Conservation (phyloP, 306 rosid genomes). For the Fragaria nilgerrensis region DNA sequence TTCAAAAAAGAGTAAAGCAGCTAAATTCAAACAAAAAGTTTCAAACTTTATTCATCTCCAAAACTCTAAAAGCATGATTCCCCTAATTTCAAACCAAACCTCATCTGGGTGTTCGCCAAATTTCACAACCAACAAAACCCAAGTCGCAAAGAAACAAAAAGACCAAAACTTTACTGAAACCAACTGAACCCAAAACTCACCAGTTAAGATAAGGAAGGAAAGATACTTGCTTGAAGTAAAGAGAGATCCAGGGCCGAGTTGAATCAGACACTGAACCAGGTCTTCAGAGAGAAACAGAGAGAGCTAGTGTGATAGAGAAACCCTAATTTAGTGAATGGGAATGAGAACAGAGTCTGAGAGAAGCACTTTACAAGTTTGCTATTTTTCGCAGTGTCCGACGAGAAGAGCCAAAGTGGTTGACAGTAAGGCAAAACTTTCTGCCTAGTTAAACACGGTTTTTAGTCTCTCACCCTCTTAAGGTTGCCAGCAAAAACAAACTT, state of each 20-base stretch:
- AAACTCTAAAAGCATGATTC: background rate
- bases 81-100: conserved; percentile 21
- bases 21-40: conserved; percentile 14
- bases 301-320: conserved; percentile 14
- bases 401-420: conserved; percentile 41
- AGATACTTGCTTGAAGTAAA: conserved; percentile 9
- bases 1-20: conserved; percentile 8
- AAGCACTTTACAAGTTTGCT: conserved; percentile 1
- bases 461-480: background rate
- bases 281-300: background rate
- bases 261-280: conserved; percentile 24
- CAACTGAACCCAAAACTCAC: conserved; percentile 6
- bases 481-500: background rate
- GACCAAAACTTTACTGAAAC: background rate
- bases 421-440: conserved; percentile 32
- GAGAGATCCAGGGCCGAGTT: conserved; percentile 33
- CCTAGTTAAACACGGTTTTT: conserved; percentile 2
- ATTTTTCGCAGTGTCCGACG: conserved; percentile 31
- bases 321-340: conserved; percentile 27
- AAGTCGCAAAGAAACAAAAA: conserved; percentile 18
- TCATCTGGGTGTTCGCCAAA: conserved; percentile 23
- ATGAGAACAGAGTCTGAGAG: background rate
- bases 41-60: conserved; percentile 12
- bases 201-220: background rate
- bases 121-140: conserved; percentile 18